These are phyloP conservation scores for Trichoderma brevicompactum DNA, from an alignment of 2,329 filamentous ascomycete species.

Conservation along the genomic window DNA sequence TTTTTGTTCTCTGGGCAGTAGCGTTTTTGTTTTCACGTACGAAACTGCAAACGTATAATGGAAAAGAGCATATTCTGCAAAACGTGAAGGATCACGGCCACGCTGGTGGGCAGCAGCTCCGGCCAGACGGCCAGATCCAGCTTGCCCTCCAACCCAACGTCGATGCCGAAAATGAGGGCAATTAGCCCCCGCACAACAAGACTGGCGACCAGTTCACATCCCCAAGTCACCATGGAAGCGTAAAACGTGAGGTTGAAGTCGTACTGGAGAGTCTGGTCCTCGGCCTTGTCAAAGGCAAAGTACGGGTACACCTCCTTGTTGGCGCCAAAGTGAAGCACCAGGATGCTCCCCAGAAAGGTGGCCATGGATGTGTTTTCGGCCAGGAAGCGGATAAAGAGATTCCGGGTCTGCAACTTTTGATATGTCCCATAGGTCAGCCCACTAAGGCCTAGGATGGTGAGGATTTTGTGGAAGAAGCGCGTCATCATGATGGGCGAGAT, in stretches of 20 bases:
- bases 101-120: slow-evolving; percentile 67
- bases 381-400: slow-evolving; percentile 69
- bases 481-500: slow-evolving; percentile 69
- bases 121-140: slow-evolving; percentile 68
- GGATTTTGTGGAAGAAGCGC: slow-evolving; percentile 58
- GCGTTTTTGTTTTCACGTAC: slow-evolving; percentile 8
- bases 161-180: slow-evolving; percentile 61
- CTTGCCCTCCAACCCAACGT: slow-evolving; percentile 67
- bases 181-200: slow-evolving; percentile 63
- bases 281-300: slow-evolving; percentile 64
- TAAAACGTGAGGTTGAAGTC: slow-evolving; percentile 67
- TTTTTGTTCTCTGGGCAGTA: background rate
- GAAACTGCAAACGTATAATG: slow-evolving; percentile 67
- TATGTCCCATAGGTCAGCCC: slow-evolving; percentile 65
- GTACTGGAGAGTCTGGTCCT: slow-evolving; percentile 54
- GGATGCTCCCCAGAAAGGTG: slow-evolving; percentile 67
- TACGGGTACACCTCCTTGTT: slow-evolving; percentile 73
- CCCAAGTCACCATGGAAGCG: slow-evolving; percentile 68
- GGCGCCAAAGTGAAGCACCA: slow-evolving; percentile 67
- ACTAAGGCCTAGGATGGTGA: slow-evolving; percentile 59
- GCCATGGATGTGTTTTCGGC: slow-evolving; percentile 71
- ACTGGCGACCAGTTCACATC: slow-evolving; percentile 66
- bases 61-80: slow-evolving; percentile 75
- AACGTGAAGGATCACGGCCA: slow-evolving; percentile 69
- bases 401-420: slow-evolving; percentile 67